Conservation (phyloP, 176 grass and related monocot genomes). For the Themeda triandra region DNA sequence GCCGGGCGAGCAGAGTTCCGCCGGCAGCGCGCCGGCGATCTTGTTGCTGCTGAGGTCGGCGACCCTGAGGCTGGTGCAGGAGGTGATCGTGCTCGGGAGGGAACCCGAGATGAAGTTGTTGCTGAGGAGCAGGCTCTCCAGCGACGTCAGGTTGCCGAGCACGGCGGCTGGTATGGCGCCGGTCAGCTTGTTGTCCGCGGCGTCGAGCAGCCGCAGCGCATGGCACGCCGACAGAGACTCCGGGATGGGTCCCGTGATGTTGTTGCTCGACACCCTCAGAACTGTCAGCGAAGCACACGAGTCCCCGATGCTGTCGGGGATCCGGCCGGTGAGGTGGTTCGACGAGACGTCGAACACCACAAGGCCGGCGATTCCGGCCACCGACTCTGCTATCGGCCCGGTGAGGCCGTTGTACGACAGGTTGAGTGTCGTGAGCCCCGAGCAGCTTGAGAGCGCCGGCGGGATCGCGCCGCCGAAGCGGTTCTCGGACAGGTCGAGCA, state of each 20-base stretch:
- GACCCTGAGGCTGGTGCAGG: conserved; percentile 45
- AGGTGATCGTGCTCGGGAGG: conserved; percentile 52
- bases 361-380: conserved; percentile 42
- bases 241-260: conserved; percentile 69
- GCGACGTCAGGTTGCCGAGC: conserved; percentile 62
- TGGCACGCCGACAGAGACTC: conserved; percentile 57
- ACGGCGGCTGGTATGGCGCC: conserved; percentile 51
- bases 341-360: conserved; percentile 68
- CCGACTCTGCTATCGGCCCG: conserved; percentile 45
- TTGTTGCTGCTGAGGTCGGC: conserved; percentile 93
- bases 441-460: conserved; percentile 55
- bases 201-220: conserved; percentile 62
- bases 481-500: conserved; percentile 77
- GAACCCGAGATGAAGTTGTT: conserved; percentile 86
- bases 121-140: conserved; percentile 67
- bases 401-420: conserved; percentile 66
- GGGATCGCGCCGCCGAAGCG: conserved; percentile 52
- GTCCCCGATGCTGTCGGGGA: conserved; percentile 45
- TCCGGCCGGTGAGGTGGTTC: conserved; percentile 60
- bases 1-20: conserved; percentile 42
- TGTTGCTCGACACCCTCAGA: conserved; percentile 66
- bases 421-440: conserved; percentile 54
- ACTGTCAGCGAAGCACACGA: conserved; percentile 51
- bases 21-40: conserved; percentile 50
- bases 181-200: conserved; percentile 68